Conservation (phyloP, 257 asterid genomes). For the Solanum acaule region DNA sequence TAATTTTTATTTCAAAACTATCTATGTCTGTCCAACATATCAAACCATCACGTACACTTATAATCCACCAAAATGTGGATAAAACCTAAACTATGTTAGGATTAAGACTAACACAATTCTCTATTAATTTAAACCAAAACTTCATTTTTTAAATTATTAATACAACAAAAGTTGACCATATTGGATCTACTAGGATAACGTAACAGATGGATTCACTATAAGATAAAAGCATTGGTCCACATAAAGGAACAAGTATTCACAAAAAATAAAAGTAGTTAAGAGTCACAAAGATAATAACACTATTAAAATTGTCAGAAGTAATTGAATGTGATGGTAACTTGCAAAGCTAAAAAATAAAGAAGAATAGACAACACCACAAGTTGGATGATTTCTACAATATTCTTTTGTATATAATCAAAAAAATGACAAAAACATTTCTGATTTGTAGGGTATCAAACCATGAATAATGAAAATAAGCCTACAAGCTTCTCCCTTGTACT, state of each 20-base stretch:
- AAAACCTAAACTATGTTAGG: neutral
- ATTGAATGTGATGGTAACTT: neutral
- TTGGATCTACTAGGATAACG: neutral
- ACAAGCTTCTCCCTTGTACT: no score
- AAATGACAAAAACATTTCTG: neutral
- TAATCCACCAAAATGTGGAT: neutral
- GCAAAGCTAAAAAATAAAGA: neutral
- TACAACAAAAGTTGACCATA: neutral
- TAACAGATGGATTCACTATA: neutral
- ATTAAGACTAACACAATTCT: neutral
- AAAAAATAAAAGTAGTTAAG: neutral
- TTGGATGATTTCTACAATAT: constrained; percentile 1
- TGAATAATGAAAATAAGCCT: neutral
- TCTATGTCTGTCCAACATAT: neutral
- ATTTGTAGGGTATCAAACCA: neutral
- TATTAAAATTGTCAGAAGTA: neutral
- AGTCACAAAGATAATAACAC: neutral
- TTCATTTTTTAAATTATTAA: neutral
- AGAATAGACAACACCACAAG: neutral
- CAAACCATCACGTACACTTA: neutral
- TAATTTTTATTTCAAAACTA: neutral
- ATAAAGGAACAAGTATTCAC: neutral
- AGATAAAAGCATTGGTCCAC: neutral
- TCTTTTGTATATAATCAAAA: constrained; percentile 3
- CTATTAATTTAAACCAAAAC: neutral